Conservation (phyloP, 495 filamentous ascomycete species). For the Tuber microsphaerosporum region DNA sequence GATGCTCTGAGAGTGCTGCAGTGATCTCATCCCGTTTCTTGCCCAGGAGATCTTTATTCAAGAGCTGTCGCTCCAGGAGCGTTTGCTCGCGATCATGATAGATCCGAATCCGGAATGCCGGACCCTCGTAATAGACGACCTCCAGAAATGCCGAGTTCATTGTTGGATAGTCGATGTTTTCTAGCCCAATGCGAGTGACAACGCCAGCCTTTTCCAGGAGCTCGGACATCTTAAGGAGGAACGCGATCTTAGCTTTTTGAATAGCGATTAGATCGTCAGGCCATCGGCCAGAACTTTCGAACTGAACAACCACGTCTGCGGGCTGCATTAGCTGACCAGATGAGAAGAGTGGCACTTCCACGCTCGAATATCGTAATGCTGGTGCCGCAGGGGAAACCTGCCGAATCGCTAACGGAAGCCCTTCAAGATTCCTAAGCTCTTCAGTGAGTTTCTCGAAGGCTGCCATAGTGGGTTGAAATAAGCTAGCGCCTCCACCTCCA, state of each 20-base stretch:
- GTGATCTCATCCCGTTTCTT: constrained; percentile 59
- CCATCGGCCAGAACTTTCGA: constrained; percentile 90
- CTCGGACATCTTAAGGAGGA: constrained; percentile 72
- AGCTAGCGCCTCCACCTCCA: constrained; percentile 43
- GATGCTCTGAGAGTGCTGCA: constrained; percentile 61
- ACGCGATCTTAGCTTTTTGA: constrained; percentile 86
- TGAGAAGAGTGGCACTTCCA: constrained; percentile 47
- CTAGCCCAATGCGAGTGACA: constrained; percentile 64
- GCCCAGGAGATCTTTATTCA: constrained; percentile 59
- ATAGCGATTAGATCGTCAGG: constrained; percentile 84
- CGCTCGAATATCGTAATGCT: constrained; percentile 65
- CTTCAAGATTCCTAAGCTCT: constrained; percentile 65
- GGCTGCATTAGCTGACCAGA: constrained; percentile 44
- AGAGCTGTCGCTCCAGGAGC: constrained; percentile 69
- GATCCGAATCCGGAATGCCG: constrained; percentile 61
- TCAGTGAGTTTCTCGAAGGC: constrained; percentile 65
- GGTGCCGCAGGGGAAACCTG: constrained; percentile 66
- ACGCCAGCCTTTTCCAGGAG: constrained; percentile 53
- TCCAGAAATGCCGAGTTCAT: constrained; percentile 81
- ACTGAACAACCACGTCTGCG: constrained; percentile 70
- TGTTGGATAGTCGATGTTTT: constrained; percentile 59
- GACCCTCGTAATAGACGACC: constrained; percentile 61
- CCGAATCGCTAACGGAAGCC: constrained; percentile 70
- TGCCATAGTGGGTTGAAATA: constrained; percentile 54
- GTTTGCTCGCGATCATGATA: constrained; percentile 77